Base-by-base conservation (phyloP, 345 rosid genomes). In the Fremontodendron californicum region DNA sequence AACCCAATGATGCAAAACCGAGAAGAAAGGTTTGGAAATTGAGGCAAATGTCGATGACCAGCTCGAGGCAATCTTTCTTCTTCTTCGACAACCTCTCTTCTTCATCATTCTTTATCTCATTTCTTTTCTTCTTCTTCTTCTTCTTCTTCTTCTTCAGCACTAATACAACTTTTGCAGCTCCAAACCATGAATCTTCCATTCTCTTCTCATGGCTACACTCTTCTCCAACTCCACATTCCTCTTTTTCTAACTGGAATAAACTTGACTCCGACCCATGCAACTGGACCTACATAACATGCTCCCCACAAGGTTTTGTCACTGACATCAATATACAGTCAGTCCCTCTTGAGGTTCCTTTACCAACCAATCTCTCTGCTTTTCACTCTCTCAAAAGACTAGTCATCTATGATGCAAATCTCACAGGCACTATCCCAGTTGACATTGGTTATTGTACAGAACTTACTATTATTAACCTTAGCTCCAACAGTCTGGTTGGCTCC, bases 201-300 rank as follows among this genome's bases (percentile, higher is more conserved):
- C 90, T 92, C 29, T 86, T 84, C 81, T 86, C 92, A 85, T 92
- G 97, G 97, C 82, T 92, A 23, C 87, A 82, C 67, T 88, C 91
- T 66, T 86, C 92, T 71, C 31, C 86, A 25, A 62, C 89, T 9
- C 77, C 77, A 16, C 52, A 82, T 72, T 80, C 85, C 51, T 81
- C 78, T 69, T 79, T 86, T 60, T 86, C 90, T 8, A 77, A 81
- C 78, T 94, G 97, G 98, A 93, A 91, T 83, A 76, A 58, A 55
- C 76, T 74, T 39, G 95, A 92, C 83, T 39, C 84, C 68, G 79
- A 83, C 16, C 97, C 98, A 43, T 94, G 98, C 81, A 85, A 85
- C 79, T 94, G 97, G 98, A 79, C 93, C 84, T 89, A 85, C 86
- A 84, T 94, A 62, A 86, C 87, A 60, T 94, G 97, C 19, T 89